Conservation (phyloP, 2,329 filamentous ascomycete genomes). For the Aspergillus pseudoglaucus region DNA sequence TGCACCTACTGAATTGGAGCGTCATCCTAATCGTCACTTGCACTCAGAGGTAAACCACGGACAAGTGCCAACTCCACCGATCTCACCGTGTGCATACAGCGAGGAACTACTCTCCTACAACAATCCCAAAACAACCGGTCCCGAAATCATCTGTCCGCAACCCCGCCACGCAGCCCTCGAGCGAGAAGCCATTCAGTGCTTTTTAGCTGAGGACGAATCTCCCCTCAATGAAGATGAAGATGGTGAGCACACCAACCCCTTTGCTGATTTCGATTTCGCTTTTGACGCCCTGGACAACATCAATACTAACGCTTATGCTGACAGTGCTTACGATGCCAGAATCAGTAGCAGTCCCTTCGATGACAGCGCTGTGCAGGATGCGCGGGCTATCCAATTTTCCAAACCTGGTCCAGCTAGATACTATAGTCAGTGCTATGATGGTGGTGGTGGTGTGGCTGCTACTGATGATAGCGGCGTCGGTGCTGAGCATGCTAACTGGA, state of each 20-base stretch:
- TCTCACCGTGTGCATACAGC: not conserved
- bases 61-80: not conserved
- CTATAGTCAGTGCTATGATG: too few relatives aligned
- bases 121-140: not conserved
- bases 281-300: too few relatives aligned
- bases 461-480: too few relatives aligned
- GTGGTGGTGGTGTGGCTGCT: too few relatives aligned
- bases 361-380: too few relatives aligned
- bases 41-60: not conserved
- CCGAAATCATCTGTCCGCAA: not conserved
- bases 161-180: not conserved
- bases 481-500: too few relatives aligned
- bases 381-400: too few relatives aligned
- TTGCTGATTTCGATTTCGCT: not conserved
- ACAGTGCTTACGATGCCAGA: too few relatives aligned
- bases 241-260: not conserved
- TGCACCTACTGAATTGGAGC: not conserved
- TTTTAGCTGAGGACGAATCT: not conserved
- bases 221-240: not conserved
- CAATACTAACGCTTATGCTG: too few relatives aligned
- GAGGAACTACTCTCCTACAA: not conserved
- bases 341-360: too few relatives aligned
- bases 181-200: not conserved
- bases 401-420: too few relatives aligned
- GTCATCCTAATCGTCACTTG: not conserved